Evolutionary conservation across 768 basidiomycete species (phyloP).

Genomic region (Mycena pura): DNA sequence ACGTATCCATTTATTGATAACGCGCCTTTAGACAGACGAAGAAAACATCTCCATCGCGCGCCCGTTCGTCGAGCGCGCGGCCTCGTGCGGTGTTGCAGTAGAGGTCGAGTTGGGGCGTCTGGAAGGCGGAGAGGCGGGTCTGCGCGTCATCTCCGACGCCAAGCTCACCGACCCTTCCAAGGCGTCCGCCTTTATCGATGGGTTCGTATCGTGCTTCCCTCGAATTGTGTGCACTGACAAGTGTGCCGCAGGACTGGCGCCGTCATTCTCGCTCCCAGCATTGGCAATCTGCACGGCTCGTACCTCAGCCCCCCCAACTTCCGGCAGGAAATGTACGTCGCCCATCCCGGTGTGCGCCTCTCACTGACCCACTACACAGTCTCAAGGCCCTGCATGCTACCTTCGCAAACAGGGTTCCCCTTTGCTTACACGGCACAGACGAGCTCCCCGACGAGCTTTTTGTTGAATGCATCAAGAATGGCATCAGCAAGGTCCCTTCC

Average conservation of each 20-base stretch:
- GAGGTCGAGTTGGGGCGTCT: slow-evolving; percentile 57
- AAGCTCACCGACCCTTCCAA: slow-evolving; percentile 53
- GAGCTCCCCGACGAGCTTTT: slow-evolving; percentile 53
- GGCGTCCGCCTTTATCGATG: slow-evolving; percentile 49
- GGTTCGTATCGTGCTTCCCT: slow-evolving; percentile 30
- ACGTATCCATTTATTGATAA: background rate
- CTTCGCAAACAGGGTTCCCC: slow-evolving; percentile 42
- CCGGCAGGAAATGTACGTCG: slow-evolving; percentile 48
- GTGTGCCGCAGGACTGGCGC: slow-evolving; percentile 46
- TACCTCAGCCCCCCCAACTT: slow-evolving; percentile 55
- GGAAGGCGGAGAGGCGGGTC: slow-evolving; percentile 57
- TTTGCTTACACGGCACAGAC: slow-evolving; percentile 56
- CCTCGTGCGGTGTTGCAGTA: slow-evolving; percentile 46
- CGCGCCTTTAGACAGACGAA: slow-evolving; percentile 47
- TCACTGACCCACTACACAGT: slow-evolving; percentile 30
- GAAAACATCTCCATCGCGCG: slow-evolving; percentile 53
- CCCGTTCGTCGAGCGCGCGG: slow-evolving; percentile 52
- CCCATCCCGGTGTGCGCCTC: background rate
- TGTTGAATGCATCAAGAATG: slow-evolving; percentile 50
- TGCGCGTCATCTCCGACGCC: slow-evolving; percentile 53
- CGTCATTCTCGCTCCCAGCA: slow-evolving; percentile 52
- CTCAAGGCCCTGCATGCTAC: slow-evolving; percentile 42
- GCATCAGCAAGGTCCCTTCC: slow-evolving; percentile 47
- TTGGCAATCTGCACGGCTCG: slow-evolving; percentile 54
- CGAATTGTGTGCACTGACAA: background rate